Evolutionary conservation across 345 rosid genomes (phyloP), one percentile per base, ranked within the genome.

Genomic region (Murraya koenigii): DNA sequence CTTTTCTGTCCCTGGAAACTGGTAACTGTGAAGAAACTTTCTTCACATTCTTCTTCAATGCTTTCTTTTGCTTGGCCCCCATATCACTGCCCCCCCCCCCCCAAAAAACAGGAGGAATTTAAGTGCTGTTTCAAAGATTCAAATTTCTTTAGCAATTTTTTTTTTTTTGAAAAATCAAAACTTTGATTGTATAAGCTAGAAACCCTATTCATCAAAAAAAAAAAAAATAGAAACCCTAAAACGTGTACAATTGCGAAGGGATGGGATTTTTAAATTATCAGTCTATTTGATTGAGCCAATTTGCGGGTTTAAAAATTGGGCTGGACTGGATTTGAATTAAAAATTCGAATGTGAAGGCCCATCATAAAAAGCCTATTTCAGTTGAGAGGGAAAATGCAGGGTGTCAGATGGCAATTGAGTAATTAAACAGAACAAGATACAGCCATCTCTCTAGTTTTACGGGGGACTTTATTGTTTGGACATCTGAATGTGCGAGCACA

Each of bases 11-110:
- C 10, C 64, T 72, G 28, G 86, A 66, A 83, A 63, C 63, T n/a
- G 84, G 32, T 9, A 77, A 75, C 59, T 73, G 80, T 44, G 88
- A 69, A 69, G 90, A 39, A 13, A 92, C 82, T 84, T 91, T 89
- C 84, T 81, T 86, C 79, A 89, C 49, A 44, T 84, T 83, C 87
- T 82, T 89, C 88, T 87, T 89, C 59, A 87, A 77, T 10, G 88
- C 87, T 84, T 91, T 92, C 93, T 85, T 94, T 28, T 83, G 95
- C 79, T 92, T 94, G 32, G 82, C 87, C 72, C 95, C 95, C 97
- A 95, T 92, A 58, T 74, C 49, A n/a, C 77, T 79, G 33, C 49
- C 49, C 49, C 3, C 9, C 77, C 77, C 26, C 49, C 49, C 49
- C 3, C 9, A 19, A 33, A 19, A 17, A 8, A 10, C 33, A 60